Conservation (phyloP, 1,284 basidiomycete species). For the Peniophora sp. region DNA sequence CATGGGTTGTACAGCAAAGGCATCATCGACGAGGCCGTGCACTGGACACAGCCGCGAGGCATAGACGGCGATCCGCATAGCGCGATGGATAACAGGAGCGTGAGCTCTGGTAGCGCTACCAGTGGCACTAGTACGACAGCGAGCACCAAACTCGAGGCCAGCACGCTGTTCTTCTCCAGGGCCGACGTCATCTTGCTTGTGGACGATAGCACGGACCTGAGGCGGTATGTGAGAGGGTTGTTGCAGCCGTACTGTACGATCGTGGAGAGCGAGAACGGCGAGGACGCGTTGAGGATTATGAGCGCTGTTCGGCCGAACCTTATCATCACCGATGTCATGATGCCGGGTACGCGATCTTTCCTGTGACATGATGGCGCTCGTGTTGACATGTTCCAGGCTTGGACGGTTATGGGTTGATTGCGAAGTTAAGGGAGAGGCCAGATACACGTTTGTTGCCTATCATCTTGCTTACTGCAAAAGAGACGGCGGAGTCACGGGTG, state of each 20-base stretch:
- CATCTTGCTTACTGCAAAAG: neutral
- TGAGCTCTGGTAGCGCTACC: neutral
- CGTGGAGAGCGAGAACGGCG: slow-evolving; percentile 8
- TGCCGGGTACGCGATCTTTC: neutral
- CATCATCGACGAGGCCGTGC: slow-evolving; percentile 20
- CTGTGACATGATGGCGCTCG: neutral
- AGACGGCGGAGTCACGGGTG: neutral
- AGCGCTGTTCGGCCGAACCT: neutral
- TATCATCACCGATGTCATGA: slow-evolving; percentile 1
- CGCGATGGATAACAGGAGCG: neutral
- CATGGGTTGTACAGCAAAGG: slow-evolving; percentile 15
- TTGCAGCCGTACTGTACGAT: slow-evolving; percentile 26
- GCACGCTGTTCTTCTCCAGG: neutral
- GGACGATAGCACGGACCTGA: slow-evolving; percentile 21
- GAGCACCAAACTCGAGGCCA: neutral
- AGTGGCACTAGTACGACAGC: neutral
- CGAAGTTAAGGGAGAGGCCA: neutral
- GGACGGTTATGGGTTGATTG: neutral
- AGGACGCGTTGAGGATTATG: slow-evolving; percentile 7
- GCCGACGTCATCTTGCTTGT: neutral
- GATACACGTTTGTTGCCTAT: neutral
- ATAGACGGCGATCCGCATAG: neutral
- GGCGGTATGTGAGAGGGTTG: slow-evolving; percentile 3
- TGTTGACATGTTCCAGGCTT: neutral
- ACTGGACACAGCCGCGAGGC: slow-evolving; percentile 13